phyloP scores from a whole-genome alignment of 2,329 filamentous ascomycete genomes.

The Botryotinia calthae region DNA sequence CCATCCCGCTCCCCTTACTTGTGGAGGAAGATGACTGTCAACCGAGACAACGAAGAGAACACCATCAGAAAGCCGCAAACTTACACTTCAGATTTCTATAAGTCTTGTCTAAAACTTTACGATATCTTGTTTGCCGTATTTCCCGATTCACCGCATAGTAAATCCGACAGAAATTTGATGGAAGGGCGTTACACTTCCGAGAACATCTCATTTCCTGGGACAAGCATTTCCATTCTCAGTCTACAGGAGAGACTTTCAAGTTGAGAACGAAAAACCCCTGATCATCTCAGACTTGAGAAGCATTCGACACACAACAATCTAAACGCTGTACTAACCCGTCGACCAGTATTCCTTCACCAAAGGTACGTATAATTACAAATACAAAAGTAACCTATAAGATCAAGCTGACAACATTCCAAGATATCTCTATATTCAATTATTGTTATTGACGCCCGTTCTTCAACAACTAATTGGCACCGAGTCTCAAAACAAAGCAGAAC shows the following conservation, averaged over 20 bases:
- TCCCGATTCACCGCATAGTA: not conserved
- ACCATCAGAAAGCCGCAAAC: not conserved
- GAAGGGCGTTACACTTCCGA: not conserved
- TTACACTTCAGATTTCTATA: not conserved
- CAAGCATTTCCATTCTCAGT: not conserved
- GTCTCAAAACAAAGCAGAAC: not conserved
- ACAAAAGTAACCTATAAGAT: not conserved
- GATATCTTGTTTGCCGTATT: too few relatives aligned
- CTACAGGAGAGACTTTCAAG: not conserved
- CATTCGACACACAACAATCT: not conserved
- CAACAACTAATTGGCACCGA: not conserved
- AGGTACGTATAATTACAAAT: not conserved
- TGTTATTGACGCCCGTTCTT: not conserved
- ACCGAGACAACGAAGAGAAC: not conserved
- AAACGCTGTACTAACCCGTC: not conserved
- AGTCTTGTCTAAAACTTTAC: not conserved
- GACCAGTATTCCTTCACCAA: not conserved
- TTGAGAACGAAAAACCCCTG: not conserved
- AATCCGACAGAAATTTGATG: not conserved
- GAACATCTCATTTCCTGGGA: not conserved
- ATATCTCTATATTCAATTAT: not conserved
- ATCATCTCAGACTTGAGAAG: not conserved
- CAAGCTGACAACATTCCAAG: not conserved
- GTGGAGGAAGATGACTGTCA: not conserved
- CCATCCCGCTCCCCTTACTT: not conserved